Evolutionary conservation across 768 basidiomycete species (phyloP).

Genomic region (Rhodotorula babjevae): DNA sequence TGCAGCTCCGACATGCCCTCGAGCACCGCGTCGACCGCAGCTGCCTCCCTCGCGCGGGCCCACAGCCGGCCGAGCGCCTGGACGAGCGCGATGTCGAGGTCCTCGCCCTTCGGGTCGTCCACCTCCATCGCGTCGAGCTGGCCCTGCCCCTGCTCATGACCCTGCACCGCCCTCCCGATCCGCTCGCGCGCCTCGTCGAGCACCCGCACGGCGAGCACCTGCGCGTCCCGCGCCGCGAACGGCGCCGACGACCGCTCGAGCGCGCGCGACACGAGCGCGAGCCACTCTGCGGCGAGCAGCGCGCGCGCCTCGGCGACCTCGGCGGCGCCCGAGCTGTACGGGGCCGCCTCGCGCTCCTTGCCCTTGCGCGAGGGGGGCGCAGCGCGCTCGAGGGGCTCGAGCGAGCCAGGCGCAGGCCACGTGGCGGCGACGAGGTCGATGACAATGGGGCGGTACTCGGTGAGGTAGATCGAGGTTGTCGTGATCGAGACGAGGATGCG

Average conservation of each 20-base stretch:
- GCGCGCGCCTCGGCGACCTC: neutral
- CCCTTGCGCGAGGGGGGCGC: constrained; percentile 2
- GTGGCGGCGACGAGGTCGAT: constrained; percentile 12
- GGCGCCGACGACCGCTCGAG: neutral
- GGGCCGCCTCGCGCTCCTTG: neutral
- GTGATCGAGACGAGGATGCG: constrained; percentile 17
- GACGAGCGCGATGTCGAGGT: neutral
- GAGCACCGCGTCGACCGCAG: neutral
- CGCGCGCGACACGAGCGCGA: neutral
- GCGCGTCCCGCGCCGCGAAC: neutral
- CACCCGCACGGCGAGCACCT: neutral
- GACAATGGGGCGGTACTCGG: constrained; percentile 12
- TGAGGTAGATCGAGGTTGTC: constrained; percentile 4
- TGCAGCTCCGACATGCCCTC: neutral
- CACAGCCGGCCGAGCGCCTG: neutral
- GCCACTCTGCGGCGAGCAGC: neutral
- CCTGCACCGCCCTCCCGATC: neutral
- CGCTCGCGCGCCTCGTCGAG: neutral
- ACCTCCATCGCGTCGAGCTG: neutral
- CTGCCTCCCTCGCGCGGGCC: neutral
- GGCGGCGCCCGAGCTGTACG: neutral
- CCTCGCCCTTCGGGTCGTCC: neutral
- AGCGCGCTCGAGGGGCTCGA: neutral
- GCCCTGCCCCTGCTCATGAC: neutral
- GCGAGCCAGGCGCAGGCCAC: constrained; percentile 14